Percentiles rank a stretch among this genome's conserved stretches.
These are phyloP conservation scores for Cyberlindnera euphorbiiphila DNA, from an alignment of 805 yeast genomes.

Conservation along the genomic window DNA sequence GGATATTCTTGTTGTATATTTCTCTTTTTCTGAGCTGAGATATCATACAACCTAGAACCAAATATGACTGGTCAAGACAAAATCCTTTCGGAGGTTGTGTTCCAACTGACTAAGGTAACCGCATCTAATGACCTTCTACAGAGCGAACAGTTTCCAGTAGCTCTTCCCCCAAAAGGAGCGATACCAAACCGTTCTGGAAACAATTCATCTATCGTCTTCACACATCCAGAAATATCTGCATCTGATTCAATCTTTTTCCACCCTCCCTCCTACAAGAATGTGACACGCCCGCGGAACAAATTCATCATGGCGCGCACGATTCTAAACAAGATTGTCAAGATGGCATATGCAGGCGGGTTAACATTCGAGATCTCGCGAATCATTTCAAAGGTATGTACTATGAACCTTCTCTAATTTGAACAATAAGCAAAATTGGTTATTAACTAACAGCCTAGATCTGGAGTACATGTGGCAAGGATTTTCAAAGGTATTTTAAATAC, in stretches of 20 bases:
- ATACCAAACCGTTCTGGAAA: not conserved
- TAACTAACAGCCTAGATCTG: conserved; percentile 5
- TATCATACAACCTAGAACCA: no score
- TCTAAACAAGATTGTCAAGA: conserved; percentile 12
- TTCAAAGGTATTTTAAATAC: conserved; percentile 14
- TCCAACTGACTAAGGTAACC: not conserved
- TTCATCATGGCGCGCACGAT: conserved; percentile 21
- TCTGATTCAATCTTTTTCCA: not conserved
- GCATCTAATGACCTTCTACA: not conserved
- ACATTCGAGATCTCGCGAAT: conserved; percentile 14
- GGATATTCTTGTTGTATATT: no score
- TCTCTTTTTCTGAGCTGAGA: no score
- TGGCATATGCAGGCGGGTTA: not conserved
- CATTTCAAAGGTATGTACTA: conserved; percentile 18
- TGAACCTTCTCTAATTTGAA: no score
- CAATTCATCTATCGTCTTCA: not conserved
- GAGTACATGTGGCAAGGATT: not conserved
- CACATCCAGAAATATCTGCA: not conserved
- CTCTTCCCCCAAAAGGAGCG: conserved; percentile 1
- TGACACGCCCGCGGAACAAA: conserved; percentile 20
- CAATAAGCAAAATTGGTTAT: no score
- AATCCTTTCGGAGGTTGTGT: conserved; percentile 1
- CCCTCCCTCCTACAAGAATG: conserved; percentile 1
- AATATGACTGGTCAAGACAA: no score
- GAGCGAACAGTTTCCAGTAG: conserved; percentile 4